Conservation (phyloP, 2,329 filamentous ascomycete genomes). For the Pyrenophora seminiperda region DNA sequence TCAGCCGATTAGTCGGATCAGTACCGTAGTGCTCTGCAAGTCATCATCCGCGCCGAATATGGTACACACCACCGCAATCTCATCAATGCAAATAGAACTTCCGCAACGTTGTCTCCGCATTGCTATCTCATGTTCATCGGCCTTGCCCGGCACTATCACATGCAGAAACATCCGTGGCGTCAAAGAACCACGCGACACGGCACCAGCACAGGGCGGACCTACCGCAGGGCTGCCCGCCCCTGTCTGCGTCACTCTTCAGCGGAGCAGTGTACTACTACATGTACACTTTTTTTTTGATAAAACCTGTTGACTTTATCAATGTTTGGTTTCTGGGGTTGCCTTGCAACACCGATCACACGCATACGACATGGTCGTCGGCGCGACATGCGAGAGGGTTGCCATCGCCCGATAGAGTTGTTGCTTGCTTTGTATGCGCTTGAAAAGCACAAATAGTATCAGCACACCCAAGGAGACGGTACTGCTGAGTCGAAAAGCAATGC, state of each 20-base stretch:
- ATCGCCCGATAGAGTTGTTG: slow-evolving; percentile 2
- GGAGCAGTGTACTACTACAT: slow-evolving; percentile 10
- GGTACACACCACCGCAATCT: slow-evolving; percentile 12
- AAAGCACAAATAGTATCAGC: slow-evolving; percentile 5
- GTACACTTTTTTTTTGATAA: slow-evolving; percentile 14
- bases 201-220: slow-evolving; percentile 6
- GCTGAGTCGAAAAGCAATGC: slow-evolving; percentile 18
- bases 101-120: slow-evolving; percentile 5
- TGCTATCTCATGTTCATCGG: slow-evolving; percentile 6
- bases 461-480: not conserved
- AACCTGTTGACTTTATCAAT: slow-evolving; percentile 14
- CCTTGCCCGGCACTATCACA: slow-evolving; percentile 1
- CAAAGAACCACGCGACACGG: slow-evolving; percentile 24
- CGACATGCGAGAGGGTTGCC: slow-evolving; percentile 2
- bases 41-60: slow-evolving; percentile 19
- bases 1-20: slow-evolving; percentile 17
- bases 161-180: slow-evolving; percentile 18
- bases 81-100: slow-evolving; percentile 5
- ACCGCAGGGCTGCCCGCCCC: slow-evolving; percentile 7
- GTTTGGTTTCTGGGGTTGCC: slow-evolving; percentile 6
- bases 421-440: slow-evolving; percentile 10
- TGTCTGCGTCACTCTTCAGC: slow-evolving; percentile 11
- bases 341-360: slow-evolving; percentile 6
- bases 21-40: slow-evolving; percentile 16
- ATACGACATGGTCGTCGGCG: not conserved